Percentiles rank a stretch among this genome's conserved stretches.
Evolutionary conservation across 768 basidiomycete genomes (phyloP).

Genomic region (Rhodotorula paludigena): DNA sequence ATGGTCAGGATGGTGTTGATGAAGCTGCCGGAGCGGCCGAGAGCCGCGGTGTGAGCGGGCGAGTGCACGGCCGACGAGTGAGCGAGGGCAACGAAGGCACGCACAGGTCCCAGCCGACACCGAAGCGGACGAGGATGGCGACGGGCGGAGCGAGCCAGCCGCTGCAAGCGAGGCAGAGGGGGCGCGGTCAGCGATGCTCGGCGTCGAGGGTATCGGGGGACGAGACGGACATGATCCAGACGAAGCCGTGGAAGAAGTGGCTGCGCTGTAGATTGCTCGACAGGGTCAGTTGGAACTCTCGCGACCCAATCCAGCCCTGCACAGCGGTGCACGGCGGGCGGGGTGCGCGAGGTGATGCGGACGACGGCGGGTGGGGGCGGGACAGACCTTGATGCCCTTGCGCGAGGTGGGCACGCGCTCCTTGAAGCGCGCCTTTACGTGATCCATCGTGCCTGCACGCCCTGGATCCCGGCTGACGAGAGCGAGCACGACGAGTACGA

Average conservation of each 20-base stretch:
- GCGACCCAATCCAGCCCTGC: too few relatives aligned
- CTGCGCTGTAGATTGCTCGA: too few relatives aligned
- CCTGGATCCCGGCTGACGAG: background rate
- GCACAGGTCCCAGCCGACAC: conserved; percentile 39
- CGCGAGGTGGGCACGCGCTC: background rate
- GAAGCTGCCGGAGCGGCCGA: conserved; percentile 12
- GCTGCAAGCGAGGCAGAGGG: background rate
- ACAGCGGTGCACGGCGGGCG: too few relatives aligned
- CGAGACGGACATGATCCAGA: conserved; percentile 20
- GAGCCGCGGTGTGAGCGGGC: background rate
- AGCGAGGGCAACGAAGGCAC: conserved; percentile 6
- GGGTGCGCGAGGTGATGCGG: too few relatives aligned
- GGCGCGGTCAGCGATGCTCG: background rate
- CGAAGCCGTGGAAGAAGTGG: conserved; percentile 33
- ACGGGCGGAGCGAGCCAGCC: conserved; percentile 42
- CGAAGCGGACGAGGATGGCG: conserved; percentile 43
- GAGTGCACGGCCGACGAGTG: background rate
- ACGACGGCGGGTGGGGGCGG: too few relatives aligned
- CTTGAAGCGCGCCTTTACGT: conserved; percentile 3
- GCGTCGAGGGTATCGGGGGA: background rate
- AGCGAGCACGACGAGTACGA: too few relatives aligned
- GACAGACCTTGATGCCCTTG: conserved; percentile 2
- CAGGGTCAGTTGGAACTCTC: too few relatives aligned
- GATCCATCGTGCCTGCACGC: background rate
- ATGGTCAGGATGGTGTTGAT: conserved; percentile 42